phyloP scores from a whole-genome alignment of 495 filamentous ascomycete species.

The Podospora conica region DNA sequence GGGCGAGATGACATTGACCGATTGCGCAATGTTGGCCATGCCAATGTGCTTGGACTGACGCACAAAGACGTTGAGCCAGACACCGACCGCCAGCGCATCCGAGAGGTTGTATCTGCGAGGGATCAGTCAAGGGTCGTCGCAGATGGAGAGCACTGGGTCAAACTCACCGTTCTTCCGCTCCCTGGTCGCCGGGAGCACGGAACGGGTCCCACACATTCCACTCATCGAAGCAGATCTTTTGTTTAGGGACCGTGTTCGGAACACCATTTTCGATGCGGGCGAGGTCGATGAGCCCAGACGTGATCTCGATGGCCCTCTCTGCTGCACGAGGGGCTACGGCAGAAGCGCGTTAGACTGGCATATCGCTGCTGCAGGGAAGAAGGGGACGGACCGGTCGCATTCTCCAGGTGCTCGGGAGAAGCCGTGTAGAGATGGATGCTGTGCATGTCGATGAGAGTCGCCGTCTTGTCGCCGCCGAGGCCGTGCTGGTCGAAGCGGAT shows the following conservation, averaged over 20 bases:
- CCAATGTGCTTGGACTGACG: conserved; percentile 64
- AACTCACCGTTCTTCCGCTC: conserved; percentile 51
- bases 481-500: conserved; percentile 38
- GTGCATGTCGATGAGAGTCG: conserved; percentile 56
- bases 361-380: conserved; percentile 25
- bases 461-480: background rate
- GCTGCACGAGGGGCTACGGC: conserved; percentile 50
- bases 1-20: conserved; percentile 71
- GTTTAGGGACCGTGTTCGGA: conserved; percentile 47
- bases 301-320: conserved; percentile 68
- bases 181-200: conserved; percentile 61
- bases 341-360: background rate
- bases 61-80: conserved; percentile 76
- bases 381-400: conserved; percentile 39
- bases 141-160: background rate
- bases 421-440: conserved; percentile 65
- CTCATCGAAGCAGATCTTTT: conserved; percentile 76
- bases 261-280: conserved; percentile 64
- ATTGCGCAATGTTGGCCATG: conserved; percentile 79
- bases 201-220: conserved; percentile 82
- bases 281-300: conserved; percentile 62
- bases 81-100: conserved; percentile 66
- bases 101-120: conserved; percentile 57
- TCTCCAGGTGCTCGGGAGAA: conserved; percentile 43
- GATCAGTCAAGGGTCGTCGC: background rate